Conservation (phyloP, 2,329 filamentous ascomycete species). For the Beauveria bassiana region DNA sequence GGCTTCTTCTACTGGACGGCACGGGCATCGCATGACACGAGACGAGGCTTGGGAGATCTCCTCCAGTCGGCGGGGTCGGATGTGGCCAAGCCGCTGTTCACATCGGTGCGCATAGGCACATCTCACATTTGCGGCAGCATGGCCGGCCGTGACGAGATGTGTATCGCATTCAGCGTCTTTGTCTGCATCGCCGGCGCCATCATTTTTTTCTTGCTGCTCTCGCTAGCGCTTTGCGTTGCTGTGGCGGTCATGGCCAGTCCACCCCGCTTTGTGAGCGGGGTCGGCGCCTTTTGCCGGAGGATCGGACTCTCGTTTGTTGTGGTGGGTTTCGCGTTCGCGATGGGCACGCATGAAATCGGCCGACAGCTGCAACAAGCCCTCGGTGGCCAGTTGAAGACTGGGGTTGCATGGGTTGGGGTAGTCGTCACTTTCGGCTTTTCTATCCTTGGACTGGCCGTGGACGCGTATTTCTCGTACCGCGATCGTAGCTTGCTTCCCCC, state of each 20-base stretch:
- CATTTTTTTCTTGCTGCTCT: not conserved
- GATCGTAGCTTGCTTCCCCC: not conserved
- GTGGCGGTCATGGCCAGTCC: not conserved
- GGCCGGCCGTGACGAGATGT: not conserved
- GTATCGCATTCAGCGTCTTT: not conserved
- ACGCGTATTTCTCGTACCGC: not conserved
- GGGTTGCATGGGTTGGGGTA: not conserved
- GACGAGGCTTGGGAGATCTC: not conserved
- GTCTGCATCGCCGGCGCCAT: not conserved
- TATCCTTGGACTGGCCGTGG: not conserved
- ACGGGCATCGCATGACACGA: not conserved
- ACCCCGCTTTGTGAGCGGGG: not conserved
- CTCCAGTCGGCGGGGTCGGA: not conserved
- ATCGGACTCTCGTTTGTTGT: not conserved
- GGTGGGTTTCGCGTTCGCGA: not conserved
- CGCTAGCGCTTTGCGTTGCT: not conserved
- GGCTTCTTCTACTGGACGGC: not conserved
- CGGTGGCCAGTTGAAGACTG: not conserved
- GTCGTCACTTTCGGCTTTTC: not conserved
- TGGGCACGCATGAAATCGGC: not conserved
- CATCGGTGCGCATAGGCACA: not conserved
- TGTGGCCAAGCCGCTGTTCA: not conserved
- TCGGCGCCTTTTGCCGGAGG: not conserved
- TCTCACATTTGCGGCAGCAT: not conserved
- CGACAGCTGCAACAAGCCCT: not conserved